Conservation (phyloP, 768 basidiomycete genomes). For the Rubroboletus pulcherrimus region DNA sequence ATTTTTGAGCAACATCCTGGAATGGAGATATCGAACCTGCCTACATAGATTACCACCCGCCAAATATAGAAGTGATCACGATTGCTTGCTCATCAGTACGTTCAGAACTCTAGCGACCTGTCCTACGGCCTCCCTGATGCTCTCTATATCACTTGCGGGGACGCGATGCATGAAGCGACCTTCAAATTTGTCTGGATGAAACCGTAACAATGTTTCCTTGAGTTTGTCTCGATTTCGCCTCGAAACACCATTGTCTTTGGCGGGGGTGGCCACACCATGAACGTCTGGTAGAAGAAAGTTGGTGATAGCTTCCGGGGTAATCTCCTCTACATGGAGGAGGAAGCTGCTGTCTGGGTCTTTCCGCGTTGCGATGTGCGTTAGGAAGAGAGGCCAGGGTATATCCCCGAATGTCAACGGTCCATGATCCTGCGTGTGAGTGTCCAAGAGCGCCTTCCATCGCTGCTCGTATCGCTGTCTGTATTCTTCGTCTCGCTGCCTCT, state of each 20-base stretch:
- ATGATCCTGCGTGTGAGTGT: conserved; percentile 23
- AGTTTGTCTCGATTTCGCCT: conserved; percentile 59
- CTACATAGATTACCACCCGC: neutral
- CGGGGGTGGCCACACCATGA: neutral
- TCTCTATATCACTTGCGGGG: conserved; percentile 41
- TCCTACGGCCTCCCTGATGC: conserved; percentile 58
- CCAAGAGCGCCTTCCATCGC: conserved; percentile 53
- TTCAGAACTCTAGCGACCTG: conserved; percentile 62
- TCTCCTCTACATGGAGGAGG: conserved; percentile 40
- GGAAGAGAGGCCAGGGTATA: conserved; percentile 71
- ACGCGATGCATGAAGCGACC: conserved; percentile 62
- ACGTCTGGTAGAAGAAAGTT: conserved; percentile 49
- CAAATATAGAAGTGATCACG: neutral
- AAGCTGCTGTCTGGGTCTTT: conserved; percentile 8
- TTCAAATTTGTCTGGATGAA: conserved; percentile 82
- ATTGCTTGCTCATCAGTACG: conserved; percentile 41
- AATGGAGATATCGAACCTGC: neutral
- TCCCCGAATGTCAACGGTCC: conserved; percentile 45
- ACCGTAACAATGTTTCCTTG: conserved; percentile 65
- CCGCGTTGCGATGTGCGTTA: conserved; percentile 25
- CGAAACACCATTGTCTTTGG: conserved; percentile 22
- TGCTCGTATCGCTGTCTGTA: conserved; percentile 53
- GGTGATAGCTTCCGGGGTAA: conserved; percentile 54
- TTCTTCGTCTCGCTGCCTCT: conserved; percentile 39
- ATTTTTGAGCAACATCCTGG: neutral